A percentile compares a stretch with the other conserved stretches of the same genome.
phyloP scores from a whole-genome alignment of 129 eudicot species.

The Flaveria bidentis region DNA sequence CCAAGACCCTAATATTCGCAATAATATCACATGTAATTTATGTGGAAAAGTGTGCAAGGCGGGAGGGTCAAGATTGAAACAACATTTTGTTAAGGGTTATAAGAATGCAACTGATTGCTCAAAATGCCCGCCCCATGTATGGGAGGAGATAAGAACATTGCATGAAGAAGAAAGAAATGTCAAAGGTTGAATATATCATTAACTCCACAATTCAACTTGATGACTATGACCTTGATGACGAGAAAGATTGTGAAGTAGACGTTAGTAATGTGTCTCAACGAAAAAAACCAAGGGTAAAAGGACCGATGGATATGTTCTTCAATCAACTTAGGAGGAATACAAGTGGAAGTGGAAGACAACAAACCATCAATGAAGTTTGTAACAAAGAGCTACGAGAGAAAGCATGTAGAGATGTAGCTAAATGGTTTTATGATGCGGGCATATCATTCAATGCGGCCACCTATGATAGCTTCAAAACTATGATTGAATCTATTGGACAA shows the following conservation, averaged over 20 bases:
- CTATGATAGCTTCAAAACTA: background rate
- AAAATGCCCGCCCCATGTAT: too few relatives aligned
- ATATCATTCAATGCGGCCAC: conserved; percentile 17
- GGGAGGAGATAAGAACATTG: too few relatives aligned
- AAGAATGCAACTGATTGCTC: too few relatives aligned
- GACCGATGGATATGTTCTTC: background rate
- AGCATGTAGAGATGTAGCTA: conserved; percentile 2
- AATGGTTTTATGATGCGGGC: conserved; percentile 22
- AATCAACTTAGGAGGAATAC: background rate
- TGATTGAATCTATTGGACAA: background rate
- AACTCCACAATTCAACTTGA: too few relatives aligned
- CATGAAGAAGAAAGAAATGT: too few relatives aligned
- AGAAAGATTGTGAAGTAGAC: background rate
- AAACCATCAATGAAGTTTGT: background rate
- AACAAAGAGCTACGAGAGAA: conserved; percentile 2
- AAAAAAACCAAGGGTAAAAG: conserved; percentile 23
- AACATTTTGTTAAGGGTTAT: too few relatives aligned
- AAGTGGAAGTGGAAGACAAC: background rate
- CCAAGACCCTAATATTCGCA: too few relatives aligned
- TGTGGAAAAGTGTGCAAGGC: too few relatives aligned
- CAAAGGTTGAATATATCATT: too few relatives aligned
- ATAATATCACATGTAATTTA: too few relatives aligned
- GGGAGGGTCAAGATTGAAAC: too few relatives aligned
- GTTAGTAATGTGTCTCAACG: background rate
- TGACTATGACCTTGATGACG: background rate